Percentiles rank a stretch among this genome's conserved stretches.
Evolutionary conservation across 495 filamentous ascomycete species (phyloP).

Genomic region (Aspergillus steynii): DNA sequence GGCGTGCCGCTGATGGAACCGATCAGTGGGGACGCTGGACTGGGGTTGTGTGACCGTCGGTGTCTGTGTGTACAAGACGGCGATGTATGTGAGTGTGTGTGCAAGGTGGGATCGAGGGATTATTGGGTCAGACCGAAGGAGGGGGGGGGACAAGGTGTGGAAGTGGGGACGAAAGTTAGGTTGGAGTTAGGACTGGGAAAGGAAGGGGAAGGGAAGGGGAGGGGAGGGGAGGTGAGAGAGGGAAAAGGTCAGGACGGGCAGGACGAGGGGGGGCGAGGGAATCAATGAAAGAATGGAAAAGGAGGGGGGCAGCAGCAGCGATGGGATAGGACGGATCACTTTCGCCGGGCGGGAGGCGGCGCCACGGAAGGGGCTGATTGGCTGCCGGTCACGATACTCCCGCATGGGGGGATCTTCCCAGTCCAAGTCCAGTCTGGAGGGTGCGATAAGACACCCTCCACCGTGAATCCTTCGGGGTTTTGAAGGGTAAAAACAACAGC

Average conservation of each 20-base stretch:
- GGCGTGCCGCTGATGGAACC: conserved; percentile 22
- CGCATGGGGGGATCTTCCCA: background rate
- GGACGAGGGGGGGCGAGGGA: background rate
- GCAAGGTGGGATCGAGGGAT: conserved; percentile 17
- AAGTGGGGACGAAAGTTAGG: conserved; percentile 19
- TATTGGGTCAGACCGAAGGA: conserved; percentile 19
- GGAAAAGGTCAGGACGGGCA: background rate
- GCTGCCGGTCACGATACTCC: conserved; percentile 14
- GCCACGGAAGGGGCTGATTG: conserved; percentile 18
- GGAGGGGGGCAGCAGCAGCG: conserved; percentile 16
- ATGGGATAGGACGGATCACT: conserved; percentile 10
- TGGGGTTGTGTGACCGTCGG: conserved; percentile 24
- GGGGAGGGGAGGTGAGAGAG: conserved; percentile 17
- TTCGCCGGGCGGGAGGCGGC: conserved; percentile 10
- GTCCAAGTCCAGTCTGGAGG: too few species aligned
- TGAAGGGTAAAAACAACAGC: background rate
- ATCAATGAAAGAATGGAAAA: conserved; percentile 13
- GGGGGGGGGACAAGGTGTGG: conserved; percentile 17
- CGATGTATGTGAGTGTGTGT: conserved; percentile 9
- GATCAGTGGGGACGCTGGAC: conserved; percentile 27
- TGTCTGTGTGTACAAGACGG: conserved; percentile 19
- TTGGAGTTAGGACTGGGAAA: conserved; percentile 23
- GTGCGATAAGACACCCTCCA: background rate
- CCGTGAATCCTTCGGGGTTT: background rate
- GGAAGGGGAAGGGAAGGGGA: conserved; percentile 6